phyloP scores from a whole-genome alignment of 2,329 filamentous ascomycete genomes.

The Emergomyces pasteurianus region DNA sequence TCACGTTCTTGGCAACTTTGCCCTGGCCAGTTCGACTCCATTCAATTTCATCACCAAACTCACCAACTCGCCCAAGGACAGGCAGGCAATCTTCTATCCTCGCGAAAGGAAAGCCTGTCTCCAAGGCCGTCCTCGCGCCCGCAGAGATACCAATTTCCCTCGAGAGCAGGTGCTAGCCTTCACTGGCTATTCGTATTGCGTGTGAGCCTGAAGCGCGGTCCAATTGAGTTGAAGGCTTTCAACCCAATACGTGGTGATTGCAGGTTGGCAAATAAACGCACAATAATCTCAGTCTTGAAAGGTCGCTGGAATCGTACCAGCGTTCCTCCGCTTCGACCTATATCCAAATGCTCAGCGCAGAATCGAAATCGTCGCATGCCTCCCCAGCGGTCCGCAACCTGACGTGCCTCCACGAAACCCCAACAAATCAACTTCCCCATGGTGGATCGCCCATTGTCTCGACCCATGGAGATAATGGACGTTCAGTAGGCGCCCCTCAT shows the following conservation, averaged over 20 bases:
- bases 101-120: neutral
- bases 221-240: neutral
- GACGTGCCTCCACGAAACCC: neutral
- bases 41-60: neutral
- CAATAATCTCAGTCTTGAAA: neutral
- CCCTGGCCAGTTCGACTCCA: neutral
- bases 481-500: neutral
- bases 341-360: constrained; percentile 1
- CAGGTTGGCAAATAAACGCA: neutral
- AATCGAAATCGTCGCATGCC: neutral
- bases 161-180: neutral
- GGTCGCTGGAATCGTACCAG: neutral
- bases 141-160: neutral
- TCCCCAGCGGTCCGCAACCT: neutral
- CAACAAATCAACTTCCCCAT: neutral
- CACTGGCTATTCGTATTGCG: neutral
- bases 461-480: neutral
- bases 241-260: constrained; percentile 3
- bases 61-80: neutral
- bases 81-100: neutral
- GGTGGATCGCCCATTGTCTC: neutral
- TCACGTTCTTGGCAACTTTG: neutral
- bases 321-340: neutral
- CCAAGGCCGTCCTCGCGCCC: neutral
- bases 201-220: neutral